A percentile compares a stretch with the other conserved stretches of the same genome.
Evolutionary conservation across 176 grass and related monocot genomes (phyloP).

Genomic region (Canna indica): DNA sequence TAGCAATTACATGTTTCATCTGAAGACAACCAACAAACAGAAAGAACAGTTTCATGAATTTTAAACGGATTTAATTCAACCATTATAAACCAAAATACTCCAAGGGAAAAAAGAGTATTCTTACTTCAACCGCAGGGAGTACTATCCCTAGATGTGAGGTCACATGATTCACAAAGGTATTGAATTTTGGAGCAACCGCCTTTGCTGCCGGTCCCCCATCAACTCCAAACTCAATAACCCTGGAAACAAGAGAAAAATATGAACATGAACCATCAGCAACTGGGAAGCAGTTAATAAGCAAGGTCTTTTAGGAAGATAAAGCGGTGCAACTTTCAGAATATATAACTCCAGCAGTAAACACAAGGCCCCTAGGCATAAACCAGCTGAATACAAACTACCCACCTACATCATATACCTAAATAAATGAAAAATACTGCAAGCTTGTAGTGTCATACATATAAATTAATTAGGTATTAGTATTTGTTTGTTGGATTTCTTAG

Average conservation of each 20-base stretch:
- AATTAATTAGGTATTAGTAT: no score
- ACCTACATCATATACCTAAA: no score
- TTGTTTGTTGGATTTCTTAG: not conserved
- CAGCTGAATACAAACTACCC: no score
- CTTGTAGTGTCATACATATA: no score
- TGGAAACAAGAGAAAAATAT: constrained; percentile 14
- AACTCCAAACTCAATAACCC: constrained; percentile 32
- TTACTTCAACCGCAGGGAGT: constrained; percentile 32
- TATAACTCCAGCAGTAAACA: no score
- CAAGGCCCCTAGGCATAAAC: no score
- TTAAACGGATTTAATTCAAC: not conserved
- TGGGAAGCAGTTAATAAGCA: no score
- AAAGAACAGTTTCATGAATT: not conserved
- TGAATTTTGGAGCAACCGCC: constrained; percentile 26
- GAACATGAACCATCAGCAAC: not conserved
- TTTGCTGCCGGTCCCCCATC: constrained; percentile 35
- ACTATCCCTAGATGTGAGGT: constrained; percentile 13
- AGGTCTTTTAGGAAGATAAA: no score
- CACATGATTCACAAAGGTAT: constrained; percentile 28
- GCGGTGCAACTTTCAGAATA: no score
- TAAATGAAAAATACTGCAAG: no score
- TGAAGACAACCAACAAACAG: not conserved
- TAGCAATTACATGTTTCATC: constrained; percentile 8
- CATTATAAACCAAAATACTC: not conserved
- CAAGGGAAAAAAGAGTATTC: constrained; percentile 18